These are phyloP conservation scores for Strobilomyces echinocephalus DNA, from an alignment of 768 basidiomycete species.

Conservation along the genomic window DNA sequence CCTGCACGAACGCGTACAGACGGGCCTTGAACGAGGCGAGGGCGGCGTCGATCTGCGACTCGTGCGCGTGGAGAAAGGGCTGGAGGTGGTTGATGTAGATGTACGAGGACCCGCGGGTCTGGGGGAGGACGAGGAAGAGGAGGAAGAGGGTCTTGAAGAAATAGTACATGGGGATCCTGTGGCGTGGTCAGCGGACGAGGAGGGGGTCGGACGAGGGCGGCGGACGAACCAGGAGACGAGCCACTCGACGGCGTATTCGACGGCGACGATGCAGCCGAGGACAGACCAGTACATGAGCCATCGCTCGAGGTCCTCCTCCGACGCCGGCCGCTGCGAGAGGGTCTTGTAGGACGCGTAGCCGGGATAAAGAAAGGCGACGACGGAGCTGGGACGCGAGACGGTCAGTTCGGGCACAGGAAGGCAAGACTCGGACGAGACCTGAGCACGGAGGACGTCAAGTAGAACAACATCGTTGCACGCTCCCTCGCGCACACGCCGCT, in stretches of 20 bases:
- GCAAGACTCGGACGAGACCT: slow-evolving; percentile 34
- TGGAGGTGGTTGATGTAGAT: slow-evolving; percentile 76
- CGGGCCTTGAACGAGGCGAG: slow-evolving; percentile 61
- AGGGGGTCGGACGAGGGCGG: too few species aligned
- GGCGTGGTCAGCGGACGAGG: slow-evolving; percentile 3
- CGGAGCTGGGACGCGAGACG: slow-evolving; percentile 42
- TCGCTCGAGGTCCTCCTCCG: slow-evolving; percentile 79
- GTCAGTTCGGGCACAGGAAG: background rate
- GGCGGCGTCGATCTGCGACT: slow-evolving; percentile 77
- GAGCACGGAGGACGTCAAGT: slow-evolving; percentile 37
- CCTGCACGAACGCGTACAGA: slow-evolving; percentile 61
- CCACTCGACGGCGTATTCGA: slow-evolving; percentile 87
- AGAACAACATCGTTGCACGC: slow-evolving; percentile 37
- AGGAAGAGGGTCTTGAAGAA: slow-evolving; percentile 78
- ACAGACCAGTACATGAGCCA: slow-evolving; percentile 99
- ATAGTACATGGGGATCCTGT: slow-evolving; percentile 88
- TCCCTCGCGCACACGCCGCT: too few species aligned
- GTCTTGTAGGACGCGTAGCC: slow-evolving; percentile 97
- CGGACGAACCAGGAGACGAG: slow-evolving; percentile 70
- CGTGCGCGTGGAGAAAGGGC: slow-evolving; percentile 80
- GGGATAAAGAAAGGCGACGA: slow-evolving; percentile 81
- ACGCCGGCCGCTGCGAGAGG: slow-evolving; percentile 79
- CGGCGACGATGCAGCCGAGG: slow-evolving; percentile 71
- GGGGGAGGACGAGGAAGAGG: slow-evolving; percentile 85
- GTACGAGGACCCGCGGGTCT: slow-evolving; percentile 83